Percentiles rank a stretch among this genome's conserved stretches.
Evolutionary conservation across 768 basidiomycete species (phyloP).

Genomic region (Mycena pura): DNA sequence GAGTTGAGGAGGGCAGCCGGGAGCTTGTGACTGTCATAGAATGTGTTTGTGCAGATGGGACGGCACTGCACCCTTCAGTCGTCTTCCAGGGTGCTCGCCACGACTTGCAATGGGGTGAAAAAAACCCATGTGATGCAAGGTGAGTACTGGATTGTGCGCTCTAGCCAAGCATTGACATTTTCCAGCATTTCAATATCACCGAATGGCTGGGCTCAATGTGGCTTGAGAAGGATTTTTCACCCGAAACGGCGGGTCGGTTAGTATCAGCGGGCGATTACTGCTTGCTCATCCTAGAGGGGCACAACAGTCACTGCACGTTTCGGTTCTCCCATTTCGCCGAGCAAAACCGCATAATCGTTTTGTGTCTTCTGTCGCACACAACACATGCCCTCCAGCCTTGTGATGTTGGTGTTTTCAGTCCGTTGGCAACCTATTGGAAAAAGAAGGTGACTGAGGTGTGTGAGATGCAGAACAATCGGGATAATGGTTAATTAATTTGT

Average conservation of each 20-base stretch:
- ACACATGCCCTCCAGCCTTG: too few species aligned
- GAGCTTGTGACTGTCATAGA: slow-evolving; percentile 52
- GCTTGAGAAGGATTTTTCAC: slow-evolving; percentile 27
- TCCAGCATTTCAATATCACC: slow-evolving; percentile 26
- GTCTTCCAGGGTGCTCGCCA: slow-evolving; percentile 44
- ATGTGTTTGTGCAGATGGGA: slow-evolving; percentile 45
- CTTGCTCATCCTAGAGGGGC: slow-evolving; percentile 32
- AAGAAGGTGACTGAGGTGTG: background rate
- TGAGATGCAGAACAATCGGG: background rate
- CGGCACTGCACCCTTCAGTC: slow-evolving; percentile 37
- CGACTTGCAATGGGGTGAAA: slow-evolving; percentile 41
- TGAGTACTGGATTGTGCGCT: background rate
- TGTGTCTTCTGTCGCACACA: slow-evolving; percentile 33
- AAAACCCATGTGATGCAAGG: slow-evolving; percentile 17
- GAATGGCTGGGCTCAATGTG: slow-evolving; percentile 30
- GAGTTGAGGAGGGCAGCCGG: slow-evolving; percentile 36
- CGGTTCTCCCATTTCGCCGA: slow-evolving; percentile 23
- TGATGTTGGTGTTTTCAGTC: slow-evolving; percentile 33
- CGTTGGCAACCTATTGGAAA: slow-evolving; percentile 16
- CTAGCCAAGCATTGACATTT: background rate
- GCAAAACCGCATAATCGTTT: slow-evolving; percentile 24
- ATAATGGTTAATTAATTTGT: too few species aligned
- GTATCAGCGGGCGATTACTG: slow-evolving; percentile 10
- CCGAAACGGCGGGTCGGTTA: background rate
- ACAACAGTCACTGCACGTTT: slow-evolving; percentile 28